phyloP scores from a whole-genome alignment of 179 eudicot genomes.

The Heliamphora pulchella region DNA sequence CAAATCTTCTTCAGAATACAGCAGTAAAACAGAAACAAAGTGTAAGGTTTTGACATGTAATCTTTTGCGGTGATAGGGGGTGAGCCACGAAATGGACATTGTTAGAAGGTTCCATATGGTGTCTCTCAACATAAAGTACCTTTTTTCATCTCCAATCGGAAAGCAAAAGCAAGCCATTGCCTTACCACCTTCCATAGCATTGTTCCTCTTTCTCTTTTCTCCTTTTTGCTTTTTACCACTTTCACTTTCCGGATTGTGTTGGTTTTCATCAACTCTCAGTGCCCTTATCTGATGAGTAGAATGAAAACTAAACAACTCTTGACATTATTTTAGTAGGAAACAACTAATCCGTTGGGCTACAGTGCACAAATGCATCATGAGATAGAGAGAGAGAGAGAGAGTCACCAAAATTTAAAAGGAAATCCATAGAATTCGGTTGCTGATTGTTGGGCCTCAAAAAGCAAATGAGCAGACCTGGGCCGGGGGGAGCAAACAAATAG shows the following conservation, averaged over 20 bases:
- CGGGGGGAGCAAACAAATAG: too few relatives aligned
- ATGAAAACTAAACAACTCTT: neutral
- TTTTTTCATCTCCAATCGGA: neutral
- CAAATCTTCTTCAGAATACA: neutral
- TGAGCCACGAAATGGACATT: neutral
- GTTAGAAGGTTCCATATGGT: constrained; percentile 1
- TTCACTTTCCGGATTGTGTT: neutral
- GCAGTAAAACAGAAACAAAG: neutral
- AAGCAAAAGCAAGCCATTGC: neutral
- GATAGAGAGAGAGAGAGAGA: neutral
- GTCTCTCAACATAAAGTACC: neutral
- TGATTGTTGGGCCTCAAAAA: too few relatives aligned
- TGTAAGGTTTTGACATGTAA: neutral
- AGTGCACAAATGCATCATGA: neutral
- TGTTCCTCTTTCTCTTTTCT: neutral
- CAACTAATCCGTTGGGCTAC: neutral
- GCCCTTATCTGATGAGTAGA: neutral
- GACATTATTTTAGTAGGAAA: neutral
- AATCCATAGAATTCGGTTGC: too few relatives aligned
- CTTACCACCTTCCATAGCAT: neutral
- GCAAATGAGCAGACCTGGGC: too few relatives aligned
- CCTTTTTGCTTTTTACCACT: neutral
- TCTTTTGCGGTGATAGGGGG: neutral
- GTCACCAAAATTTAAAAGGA: too few relatives aligned
- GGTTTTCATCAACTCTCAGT: neutral